Base-by-base conservation (phyloP, 495 filamentous ascomycete genomes). In the Xylaria longipes region DNA sequence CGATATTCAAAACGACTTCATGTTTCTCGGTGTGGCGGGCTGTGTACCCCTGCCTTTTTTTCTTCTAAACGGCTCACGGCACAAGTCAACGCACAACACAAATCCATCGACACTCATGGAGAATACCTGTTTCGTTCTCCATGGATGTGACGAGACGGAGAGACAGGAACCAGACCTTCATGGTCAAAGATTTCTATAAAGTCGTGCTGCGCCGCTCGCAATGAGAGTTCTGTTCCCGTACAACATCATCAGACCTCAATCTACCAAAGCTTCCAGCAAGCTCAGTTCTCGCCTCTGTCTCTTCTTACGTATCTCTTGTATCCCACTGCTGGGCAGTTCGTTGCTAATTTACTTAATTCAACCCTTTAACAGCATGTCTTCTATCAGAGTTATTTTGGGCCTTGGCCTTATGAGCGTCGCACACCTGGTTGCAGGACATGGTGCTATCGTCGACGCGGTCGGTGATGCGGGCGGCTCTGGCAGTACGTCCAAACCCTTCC, bases 401-500 rank as follows among this genome's bases (percentile, higher is more conserved):
- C 56, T 83, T 71, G 66, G 72, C 69, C 72, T 83, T 63, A 57
- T 82, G 54, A 72, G 75, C 39, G 43, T 73, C 27, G 78, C 79
- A 54, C 67, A 71, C 29, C 79, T 85, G 14, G 84, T 79, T 63
- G 79, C 84, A 35, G 83, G 81, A 73, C 86, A 88, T 74, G 82
- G 80, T 35, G 86, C 83, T 50, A 88, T 88, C 76, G 80, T 81
- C 62, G 58, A 73, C 11, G 86, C 86, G 7, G 78, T 75, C 22
- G 86, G 86, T 41, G 78, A 88, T 69, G 81, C 80, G 20, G 86
- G 86, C 25, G 86, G 86, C 41, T 77, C 76, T 8, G 82, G 86
- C 73, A 85, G 76, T 78, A 69, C 71, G 74, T 52, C 48, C 15
- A 43, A 73, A 11, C 25, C 15, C 27, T 15, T 35, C 15, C 37